Percentiles rank a stretch among this genome's conserved stretches.
phyloP scores from a whole-genome alignment of 306 rosid species.

The Quercus suber region DNA sequence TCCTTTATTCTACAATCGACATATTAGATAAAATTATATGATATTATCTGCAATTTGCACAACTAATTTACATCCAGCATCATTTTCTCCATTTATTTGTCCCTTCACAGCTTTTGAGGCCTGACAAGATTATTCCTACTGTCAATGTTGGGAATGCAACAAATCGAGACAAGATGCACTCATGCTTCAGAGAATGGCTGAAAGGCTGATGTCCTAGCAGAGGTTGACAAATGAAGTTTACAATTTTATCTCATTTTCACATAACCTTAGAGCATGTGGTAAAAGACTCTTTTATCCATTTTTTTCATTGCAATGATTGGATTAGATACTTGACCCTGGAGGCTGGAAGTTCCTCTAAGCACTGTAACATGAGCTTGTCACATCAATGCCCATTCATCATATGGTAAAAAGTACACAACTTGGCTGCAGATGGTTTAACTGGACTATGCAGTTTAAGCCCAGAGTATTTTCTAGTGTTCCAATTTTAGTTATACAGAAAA shows the following conservation, averaged over 20 bases:
- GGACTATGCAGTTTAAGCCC: neutral
- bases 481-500: neutral
- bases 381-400: neutral
- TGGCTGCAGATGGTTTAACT: neutral
- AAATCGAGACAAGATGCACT: constrained; percentile 57
- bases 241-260: neutral
- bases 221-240: neutral
- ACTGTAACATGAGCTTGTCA: neutral
- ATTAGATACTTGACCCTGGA: neutral
- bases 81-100: neutral
- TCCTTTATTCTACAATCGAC: neutral
- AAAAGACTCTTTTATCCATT: neutral
- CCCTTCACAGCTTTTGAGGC: constrained; percentile 42
- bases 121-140: constrained; percentile 54
- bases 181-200: constrained; percentile 49
- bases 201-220: constrained; percentile 12
- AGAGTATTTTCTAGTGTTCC: neutral
- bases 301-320: neutral
- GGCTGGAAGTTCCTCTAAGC: neutral
- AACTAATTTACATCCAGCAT: neutral
- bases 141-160: constrained; percentile 43
- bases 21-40: constrained; percentile 3
- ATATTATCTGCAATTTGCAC: neutral
- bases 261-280: neutral
- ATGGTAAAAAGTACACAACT: neutral